Base-by-base conservation (phyloP, 176 grass and related monocot species). In the Musa beccarii region DNA sequence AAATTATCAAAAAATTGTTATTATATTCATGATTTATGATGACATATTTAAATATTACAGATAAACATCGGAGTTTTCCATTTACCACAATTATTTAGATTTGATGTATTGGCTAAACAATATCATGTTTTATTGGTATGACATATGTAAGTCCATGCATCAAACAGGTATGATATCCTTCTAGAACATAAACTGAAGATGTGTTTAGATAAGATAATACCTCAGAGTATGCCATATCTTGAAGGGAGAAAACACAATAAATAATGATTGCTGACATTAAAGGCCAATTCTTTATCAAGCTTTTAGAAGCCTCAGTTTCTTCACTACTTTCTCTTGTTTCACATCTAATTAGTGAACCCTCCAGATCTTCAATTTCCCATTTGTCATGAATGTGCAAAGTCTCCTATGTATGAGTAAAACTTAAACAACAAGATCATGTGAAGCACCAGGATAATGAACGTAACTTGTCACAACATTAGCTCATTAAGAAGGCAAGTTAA, bases 211-310 rank as follows among this genome's bases (percentile, higher is more conserved):
- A 43, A 43, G 34, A 43, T 5, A 13, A 10, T 52, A 87, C 88
- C 88, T 90, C 88, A 25, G 86, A 75, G 68, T 90, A 90, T 66
- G 84, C 84, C 43, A 85, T 90, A 67, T 90, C 84, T 82, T 87
- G 84, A 10, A 90, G 88, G 57, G 88, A 90, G 71, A 90, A 90
- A 25, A 90, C 9, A 65, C 82, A 87, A 2, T 87, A 90, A 49
- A 87, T 66, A 29, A 64, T 84, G 28, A 90, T 63, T 66, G 88
- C 75, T 84, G 88, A 87, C 84, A 79, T 53, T 74, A 81, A 69
- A 53, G 83, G 84, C 85, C 85, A 77, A 61, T 77, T 24, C 54
- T 82, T 90, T 54, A 90, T 76, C 63, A 90, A 67, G 55, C 16
- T 82, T 63, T 79, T 86, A 50, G 74, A 78, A 68, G 78, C 3